Evolutionary conservation across 2,329 filamentous ascomycete genomes (phyloP), one percentile per base, ranked within the genome.

Genomic region (Blastomyces parvus): DNA sequence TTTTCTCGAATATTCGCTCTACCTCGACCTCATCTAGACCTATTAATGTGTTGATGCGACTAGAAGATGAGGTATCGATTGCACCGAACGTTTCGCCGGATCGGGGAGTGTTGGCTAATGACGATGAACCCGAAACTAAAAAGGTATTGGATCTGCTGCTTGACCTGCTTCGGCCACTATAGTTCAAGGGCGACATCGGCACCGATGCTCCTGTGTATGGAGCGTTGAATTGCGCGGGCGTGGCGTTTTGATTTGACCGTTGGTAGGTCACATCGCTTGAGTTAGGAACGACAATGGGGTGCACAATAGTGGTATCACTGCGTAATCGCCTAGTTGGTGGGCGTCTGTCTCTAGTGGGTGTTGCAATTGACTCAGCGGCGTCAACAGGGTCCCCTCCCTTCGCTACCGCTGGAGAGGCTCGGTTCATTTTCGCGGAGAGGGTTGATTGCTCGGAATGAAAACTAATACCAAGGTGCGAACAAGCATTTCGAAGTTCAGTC

Each of bases 1-100:
- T 90, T 65, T 82, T 85, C 66, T 96, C 92, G 68, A 96, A 96
- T 36, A 87, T 83, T 19, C 84, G 83, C 69, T 96, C 91, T 66
- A 96, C 90, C 67, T 91, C 88, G 2, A 83, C 83, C 63, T 84
- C 82, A 57, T 84, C 82, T 59, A 87, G 84, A 60, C 91, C 88
- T 11, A 79, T 82, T 55, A 84, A 73, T 8, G 80, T 77, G 57
- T 80, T 81, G 53, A 82, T 81, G 52, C 82, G 80, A 38, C 80
- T 78, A 62, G 80, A 74, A 30, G 75, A 79, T 36, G 78, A 75
- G 22, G 75, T 77, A 63, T 78, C 71, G 69, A 74, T 70, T 69
- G 75, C 66, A 81, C 78, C 82, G 72, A 94, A 95, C 0, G 89
- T 90, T 70, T 96, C 91, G 53, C 88, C 89, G 8, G 90, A 95